Evolutionary conservation across 192 early-diverging fungal species (phyloP), one percentile per base, ranked within the genome.

Genomic region (Backusella australiensis): DNA sequence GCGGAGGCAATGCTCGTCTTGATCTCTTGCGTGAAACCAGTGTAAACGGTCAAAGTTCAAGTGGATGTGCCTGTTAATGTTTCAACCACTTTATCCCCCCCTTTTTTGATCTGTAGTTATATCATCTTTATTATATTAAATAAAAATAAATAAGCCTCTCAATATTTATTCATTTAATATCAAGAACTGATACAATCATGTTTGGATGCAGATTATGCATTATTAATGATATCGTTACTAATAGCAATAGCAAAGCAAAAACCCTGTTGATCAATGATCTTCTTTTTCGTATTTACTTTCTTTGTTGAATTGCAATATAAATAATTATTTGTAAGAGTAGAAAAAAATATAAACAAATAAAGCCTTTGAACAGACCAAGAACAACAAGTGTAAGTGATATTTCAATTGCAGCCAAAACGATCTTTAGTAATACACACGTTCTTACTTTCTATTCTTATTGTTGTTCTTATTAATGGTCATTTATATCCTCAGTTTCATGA

Each of bases 11-110:
- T 63, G 35, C 72, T 35, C 29, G 52, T 59, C 32, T 73, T 59
- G 72, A 73, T 59, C 72, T 63, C 12, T 59, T 73, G 49, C 72
- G 72, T 36, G 72, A 63, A 73, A 53, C 34, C 19, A 34, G 72
- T 39, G 53, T 38, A 0, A 73, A 63, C 56, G 52, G 53, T 23
- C 46, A 63, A 21, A 63, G 72, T 17, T n/a, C 53, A 63, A 44
- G 72, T 63, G 72, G 72, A 38, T 73, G 72, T 73, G 72, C 72
- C 26, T 73, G 72, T 73, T 73, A 73, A 72, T 46, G 11, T 39
- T 14, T 52, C 39, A 34, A n/a, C 23, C n/a, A 52, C 26, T n/a
- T 26, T 34, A 52, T 34, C 3, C 7, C 21, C 35, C 35, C 14
- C 3, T 6, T 70, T 70, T 70, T 41, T 41, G 23, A n/a, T 29